Base-by-base conservation (phyloP, 495 filamentous ascomycete genomes). In the Aspergillus saccharolyticus region DNA sequence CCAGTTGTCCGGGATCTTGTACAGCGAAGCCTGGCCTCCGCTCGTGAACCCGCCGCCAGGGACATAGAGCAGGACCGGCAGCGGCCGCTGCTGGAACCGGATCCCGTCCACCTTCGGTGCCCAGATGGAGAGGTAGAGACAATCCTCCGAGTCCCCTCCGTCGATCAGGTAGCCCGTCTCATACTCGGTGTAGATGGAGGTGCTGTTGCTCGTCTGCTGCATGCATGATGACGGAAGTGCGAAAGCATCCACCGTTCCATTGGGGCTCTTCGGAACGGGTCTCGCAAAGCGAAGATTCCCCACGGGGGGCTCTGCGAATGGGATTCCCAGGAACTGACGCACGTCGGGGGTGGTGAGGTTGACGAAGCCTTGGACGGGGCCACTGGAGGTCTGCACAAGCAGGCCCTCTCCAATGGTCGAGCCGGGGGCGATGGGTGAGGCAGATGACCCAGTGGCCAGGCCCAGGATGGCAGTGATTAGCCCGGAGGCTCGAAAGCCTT, bases 71-170 rank as follows among this genome's bases (percentile, higher is more conserved):
- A 67, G 58, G 2, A 65, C 62, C 12, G 62, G 52, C 16, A 63
- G 50, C 53, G 59, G 56, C 2, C 22, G 19, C 17, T 20, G 44
- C 44, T 24, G 43, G 3, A 2, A 17, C 47, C 50, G 25, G 33
- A 48, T 44, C 44, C 56, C 52, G 20, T 58, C 53, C 16, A 28
- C 14, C 17, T 52, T 19, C 42, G 64, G 65, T 1, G 76, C 70
- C 78, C 78, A 83, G 21, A 85, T 66, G n/a, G 76, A 75, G n/a
- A 84, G 61, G 39, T 71, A 72, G 17, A 85, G 68, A 53, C 82
- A 83, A 61, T 83, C 77, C 54, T 86, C 83, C 5, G 61, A 63
- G 42, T 66, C 63, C 2, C 30, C 47, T 3, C 52, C 52, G 4
- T 43, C 25, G 25, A 58, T 56, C 53, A 55, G 57, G 42, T 53